These are phyloP conservation scores for Datura wrightii DNA, from an alignment of 257 asterid species.

Conservation along the genomic window DNA sequence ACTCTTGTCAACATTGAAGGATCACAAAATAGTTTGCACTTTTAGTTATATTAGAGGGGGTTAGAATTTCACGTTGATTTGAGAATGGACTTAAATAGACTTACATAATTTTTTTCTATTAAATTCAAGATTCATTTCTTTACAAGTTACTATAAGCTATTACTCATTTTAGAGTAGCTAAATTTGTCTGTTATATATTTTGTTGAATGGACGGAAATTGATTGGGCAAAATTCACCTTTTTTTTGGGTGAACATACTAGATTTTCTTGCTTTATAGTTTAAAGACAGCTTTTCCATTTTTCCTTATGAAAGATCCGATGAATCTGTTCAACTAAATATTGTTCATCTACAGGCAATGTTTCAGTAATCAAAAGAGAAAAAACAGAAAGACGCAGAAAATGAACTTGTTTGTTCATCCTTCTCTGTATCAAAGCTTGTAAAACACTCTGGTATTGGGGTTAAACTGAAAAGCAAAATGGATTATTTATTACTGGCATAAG, in stretches of 20 bases:
- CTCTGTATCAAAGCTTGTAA: no score
- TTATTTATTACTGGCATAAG: background rate
- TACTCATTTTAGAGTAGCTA: background rate
- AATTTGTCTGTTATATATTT: background rate
- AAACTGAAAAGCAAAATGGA: no score
- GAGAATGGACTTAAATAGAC: no score
- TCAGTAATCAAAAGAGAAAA: no score
- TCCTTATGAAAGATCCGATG: background rate
- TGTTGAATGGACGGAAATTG: background rate
- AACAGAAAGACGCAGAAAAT: no score
- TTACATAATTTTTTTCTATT: no score
- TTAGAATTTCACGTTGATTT: no score
- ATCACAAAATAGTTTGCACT: background rate
- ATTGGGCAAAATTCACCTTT: background rate
- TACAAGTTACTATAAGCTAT: background rate
- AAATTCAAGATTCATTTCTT: no score
- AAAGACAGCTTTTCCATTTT: background rate
- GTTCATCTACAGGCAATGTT: background rate
- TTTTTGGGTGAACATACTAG: background rate
- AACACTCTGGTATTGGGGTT: no score
- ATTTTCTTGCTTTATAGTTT: background rate
- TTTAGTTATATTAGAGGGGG: no score
- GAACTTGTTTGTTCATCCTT: no score
- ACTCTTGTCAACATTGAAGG: background rate
- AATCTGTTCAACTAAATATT: background rate